phyloP scores from a whole-genome alignment of 225 moss, liverwort and hornwort species.

The Polytrichum formosum region DNA sequence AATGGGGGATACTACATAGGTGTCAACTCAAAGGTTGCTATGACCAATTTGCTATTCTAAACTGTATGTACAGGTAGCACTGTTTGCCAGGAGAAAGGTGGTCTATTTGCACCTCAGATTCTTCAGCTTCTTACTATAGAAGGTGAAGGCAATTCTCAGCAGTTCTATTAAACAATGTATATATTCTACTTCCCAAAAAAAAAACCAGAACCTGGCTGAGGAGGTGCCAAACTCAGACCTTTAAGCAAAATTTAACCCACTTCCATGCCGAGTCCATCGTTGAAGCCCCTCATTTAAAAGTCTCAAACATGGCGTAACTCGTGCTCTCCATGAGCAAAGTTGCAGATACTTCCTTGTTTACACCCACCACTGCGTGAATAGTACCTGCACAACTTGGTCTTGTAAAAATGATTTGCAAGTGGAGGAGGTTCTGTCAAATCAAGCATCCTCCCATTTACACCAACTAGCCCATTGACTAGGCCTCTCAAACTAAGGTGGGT shows the following conservation, averaged over 20 bases:
- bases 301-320: constrained; percentile 51
- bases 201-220: not conserved
- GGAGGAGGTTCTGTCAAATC: constrained; percentile 28
- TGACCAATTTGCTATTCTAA: no score
- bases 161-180: no score
- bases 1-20: no score
- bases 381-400: constrained; percentile 67
- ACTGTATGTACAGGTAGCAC: no score
- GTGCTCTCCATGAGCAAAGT: constrained; percentile 70
- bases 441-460: constrained; percentile 11
- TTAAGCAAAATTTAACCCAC: not conserved
- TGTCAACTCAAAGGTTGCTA: no score
- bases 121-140: no score
- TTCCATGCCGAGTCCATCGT: not conserved
- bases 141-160: no score
- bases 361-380: constrained; percentile 51
- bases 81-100: no score
- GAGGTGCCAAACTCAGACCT: not conserved
- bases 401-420: constrained; percentile 28
- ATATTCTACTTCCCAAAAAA: not conserved
- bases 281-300: not conserved
- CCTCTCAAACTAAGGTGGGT: constrained; percentile 20
- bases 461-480: constrained; percentile 25
- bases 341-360: constrained; percentile 38
- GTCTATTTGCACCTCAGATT: no score